These are phyloP conservation scores for Fraxinus nigra DNA, from an alignment of 305 asterid species.

Conservation along the genomic window DNA sequence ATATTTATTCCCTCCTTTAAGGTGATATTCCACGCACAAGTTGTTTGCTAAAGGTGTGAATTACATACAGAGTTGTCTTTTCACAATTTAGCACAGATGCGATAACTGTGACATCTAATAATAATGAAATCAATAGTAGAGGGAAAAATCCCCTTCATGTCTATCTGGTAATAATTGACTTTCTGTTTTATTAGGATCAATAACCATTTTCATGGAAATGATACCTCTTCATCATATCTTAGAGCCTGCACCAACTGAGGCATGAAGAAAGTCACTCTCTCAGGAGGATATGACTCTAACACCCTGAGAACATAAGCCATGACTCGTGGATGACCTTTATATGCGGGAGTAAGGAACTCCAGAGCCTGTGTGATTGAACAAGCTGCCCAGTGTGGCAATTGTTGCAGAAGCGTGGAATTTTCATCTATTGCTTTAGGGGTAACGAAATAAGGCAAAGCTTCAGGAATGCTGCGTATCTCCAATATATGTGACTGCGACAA, in stretches of 20 bases:
- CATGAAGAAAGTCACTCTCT: constrained; percentile 94
- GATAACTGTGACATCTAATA: not conserved
- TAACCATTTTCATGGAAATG: not conserved
- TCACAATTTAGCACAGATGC: not conserved
- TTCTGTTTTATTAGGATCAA: not conserved
- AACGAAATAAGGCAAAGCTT: constrained; percentile 93
- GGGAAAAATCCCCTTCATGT: not conserved
- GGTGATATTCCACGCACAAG: constrained; percentile 8
- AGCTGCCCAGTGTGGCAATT: constrained; percentile 98
- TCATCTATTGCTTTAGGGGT: constrained; percentile 94
- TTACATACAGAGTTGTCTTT: constrained; percentile 12
- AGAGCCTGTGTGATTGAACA: constrained; percentile 94
- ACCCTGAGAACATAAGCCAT: constrained; percentile 99
- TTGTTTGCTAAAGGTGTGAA: constrained; percentile 6
- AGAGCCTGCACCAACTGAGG: constrained; percentile 97
- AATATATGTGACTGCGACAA: constrained; percentile 61
- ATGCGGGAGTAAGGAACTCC: constrained; percentile 93
- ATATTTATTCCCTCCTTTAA: not conserved
- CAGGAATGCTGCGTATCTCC: constrained; percentile 86
- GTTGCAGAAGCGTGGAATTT: constrained; percentile 89
- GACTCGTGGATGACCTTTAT: constrained; percentile 96
- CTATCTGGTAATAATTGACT: not conserved
- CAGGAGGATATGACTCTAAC: constrained; percentile 98
- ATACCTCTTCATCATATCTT: constrained; percentile 90
- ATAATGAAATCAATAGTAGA: constrained; percentile 8